Conservation (phyloP, 129 eudicot genomes). For the Flaveria sonorensis region DNA sequence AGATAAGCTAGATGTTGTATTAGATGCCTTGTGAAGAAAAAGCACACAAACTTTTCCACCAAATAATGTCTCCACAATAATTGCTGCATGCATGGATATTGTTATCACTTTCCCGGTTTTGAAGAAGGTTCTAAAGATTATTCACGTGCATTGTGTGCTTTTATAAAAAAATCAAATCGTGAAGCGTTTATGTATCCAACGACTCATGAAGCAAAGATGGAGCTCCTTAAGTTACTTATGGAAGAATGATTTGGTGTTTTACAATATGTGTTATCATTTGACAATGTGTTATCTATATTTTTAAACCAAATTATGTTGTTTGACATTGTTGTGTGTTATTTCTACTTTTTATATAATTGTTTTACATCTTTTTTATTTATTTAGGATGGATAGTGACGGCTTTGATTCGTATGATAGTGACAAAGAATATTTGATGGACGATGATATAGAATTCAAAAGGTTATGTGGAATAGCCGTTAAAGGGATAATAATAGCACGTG, state of each 20-base stretch:
- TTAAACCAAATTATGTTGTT: not conserved
- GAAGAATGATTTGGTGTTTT: not conserved
- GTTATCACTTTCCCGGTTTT: not conserved
- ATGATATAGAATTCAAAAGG: not conserved
- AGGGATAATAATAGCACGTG: not conserved
- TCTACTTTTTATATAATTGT: not conserved
- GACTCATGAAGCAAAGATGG: not conserved
- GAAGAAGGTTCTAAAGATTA: too few species aligned
- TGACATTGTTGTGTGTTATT: not conserved
- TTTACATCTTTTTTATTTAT: not conserved
- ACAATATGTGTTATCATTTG: not conserved
- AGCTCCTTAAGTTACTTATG: conserved; percentile 13
- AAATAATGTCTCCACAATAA: not conserved
- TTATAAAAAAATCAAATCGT: too few species aligned
- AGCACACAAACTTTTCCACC: too few species aligned
- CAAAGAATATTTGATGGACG: not conserved
- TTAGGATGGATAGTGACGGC: not conserved
- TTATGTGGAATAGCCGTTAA: not conserved
- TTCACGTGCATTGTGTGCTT: too few species aligned
- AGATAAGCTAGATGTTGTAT: too few species aligned
- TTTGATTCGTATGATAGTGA: not conserved
- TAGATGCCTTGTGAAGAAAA: too few species aligned
- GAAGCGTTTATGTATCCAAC: too few species aligned
- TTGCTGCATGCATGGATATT: not conserved
- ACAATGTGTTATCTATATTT: not conserved